Percentiles rank a stretch among this genome's conserved stretches.
Evolutionary conservation across 2,329 filamentous ascomycete species (phyloP).

Genomic region (Aschersonia sp.): DNA sequence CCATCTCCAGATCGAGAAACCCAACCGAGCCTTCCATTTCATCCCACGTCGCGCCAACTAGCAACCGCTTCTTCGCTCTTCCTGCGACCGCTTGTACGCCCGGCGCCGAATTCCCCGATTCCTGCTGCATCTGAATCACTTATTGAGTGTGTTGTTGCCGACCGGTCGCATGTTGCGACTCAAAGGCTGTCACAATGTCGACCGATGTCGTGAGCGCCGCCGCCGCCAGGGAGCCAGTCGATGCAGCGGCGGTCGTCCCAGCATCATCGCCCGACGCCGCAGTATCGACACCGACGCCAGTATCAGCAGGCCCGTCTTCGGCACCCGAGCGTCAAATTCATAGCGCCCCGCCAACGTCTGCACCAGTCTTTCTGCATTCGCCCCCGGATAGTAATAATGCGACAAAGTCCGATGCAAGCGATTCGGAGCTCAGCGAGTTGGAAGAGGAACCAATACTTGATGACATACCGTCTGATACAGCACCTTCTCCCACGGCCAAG

Average conservation of each 20-base stretch:
- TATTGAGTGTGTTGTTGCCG: conserved; percentile 14
- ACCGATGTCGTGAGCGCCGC: conserved; percentile 37
- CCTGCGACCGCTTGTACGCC: conserved; percentile 4
- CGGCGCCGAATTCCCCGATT: neutral
- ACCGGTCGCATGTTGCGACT: conserved; percentile 20
- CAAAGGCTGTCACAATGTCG: conserved; percentile 33
- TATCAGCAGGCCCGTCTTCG: conserved; percentile 4
- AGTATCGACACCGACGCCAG: conserved; percentile 1
- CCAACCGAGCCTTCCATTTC: neutral
- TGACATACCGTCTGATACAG: conserved; percentile 12
- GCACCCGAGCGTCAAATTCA: conserved; percentile 14
- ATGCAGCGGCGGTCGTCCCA: conserved; percentile 5
- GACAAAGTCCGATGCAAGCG: conserved; percentile 42
- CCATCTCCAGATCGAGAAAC: neutral
- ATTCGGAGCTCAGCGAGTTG: conserved; percentile 53
- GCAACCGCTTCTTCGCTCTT: conserved; percentile 1
- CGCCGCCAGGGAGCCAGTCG: conserved; percentile 22
- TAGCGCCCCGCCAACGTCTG: conserved; percentile 17
- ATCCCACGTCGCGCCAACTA: conserved; percentile 4
- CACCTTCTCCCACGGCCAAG: conserved; percentile 9
- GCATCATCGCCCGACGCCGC: conserved; percentile 13
- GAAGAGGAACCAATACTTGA: conserved; percentile 36
- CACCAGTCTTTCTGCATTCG: conserved; percentile 39
- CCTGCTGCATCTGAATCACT: neutral
- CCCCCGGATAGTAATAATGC: conserved; percentile 50